Conservation (phyloP, 2,329 filamentous ascomycete genomes). For the Cercospora berteroae region DNA sequence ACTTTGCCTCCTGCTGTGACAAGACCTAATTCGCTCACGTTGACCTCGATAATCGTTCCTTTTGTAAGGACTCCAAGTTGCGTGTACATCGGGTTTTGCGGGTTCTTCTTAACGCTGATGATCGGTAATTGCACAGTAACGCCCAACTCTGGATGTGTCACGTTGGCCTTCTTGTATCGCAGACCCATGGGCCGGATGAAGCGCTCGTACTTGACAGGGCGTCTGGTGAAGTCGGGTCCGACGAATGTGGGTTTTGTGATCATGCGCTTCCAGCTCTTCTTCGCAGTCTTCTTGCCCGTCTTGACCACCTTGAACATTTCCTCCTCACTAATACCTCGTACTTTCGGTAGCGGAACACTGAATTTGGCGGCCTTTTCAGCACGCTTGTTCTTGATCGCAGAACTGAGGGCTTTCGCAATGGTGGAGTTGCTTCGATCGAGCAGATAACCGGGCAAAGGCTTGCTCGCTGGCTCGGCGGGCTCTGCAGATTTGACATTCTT, state of each 20-base stretch:
- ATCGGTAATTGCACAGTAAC: conserved; percentile 79
- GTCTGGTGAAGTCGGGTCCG: conserved; percentile 81
- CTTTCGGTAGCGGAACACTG: conserved; percentile 87
- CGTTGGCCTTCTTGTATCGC: conserved; percentile 71
- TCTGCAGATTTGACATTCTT: conserved; percentile 86
- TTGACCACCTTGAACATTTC: conserved; percentile 98
- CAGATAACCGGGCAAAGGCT: conserved; percentile 87
- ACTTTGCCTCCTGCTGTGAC: conserved; percentile 91
- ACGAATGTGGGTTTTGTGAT: conserved; percentile 79
- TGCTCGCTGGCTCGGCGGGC: conserved; percentile 72
- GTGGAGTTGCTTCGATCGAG: conserved; percentile 74
- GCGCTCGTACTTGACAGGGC: conserved; percentile 61
- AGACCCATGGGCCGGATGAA: conserved; percentile 73
- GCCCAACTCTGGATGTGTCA: conserved; percentile 71
- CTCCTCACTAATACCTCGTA: conserved; percentile 88
- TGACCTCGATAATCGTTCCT: conserved; percentile 84
- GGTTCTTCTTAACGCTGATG: conserved; percentile 74
- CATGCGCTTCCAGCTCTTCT: conserved; percentile 77
- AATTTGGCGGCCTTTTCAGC: conserved; percentile 93
- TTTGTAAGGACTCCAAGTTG: conserved; percentile 87
- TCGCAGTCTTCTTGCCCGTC: conserved; percentile 89
- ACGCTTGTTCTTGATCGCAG: conserved; percentile 93
- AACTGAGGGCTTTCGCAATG: conserved; percentile 72
- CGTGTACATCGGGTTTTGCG: conserved; percentile 85
- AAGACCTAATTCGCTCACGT: conserved; percentile 86